Base-by-base conservation (phyloP, 2,329 filamentous ascomycete species). In the Pseudodiploospora longispora region DNA sequence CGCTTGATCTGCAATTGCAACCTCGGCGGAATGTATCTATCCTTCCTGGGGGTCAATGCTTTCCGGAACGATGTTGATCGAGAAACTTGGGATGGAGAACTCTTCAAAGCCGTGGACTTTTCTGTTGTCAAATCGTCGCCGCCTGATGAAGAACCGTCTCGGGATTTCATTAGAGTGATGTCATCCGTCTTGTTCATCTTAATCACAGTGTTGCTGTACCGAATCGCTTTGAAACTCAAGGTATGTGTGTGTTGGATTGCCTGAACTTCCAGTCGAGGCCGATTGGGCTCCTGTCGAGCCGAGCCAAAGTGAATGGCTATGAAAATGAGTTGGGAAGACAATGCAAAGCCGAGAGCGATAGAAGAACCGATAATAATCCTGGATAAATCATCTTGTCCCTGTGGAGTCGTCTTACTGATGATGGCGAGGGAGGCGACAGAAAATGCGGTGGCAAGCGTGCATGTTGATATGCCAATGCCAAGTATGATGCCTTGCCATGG, bases 41-140 rank as follows among this genome's bases (percentile, higher is more conserved):
- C 66, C 45, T 59, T 65, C 5, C 57, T 52, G 10, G 69, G 63
- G 2, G 83, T 60, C 31, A 83, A 63, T 38, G 70, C 70, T 3
- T 75, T 78, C 57, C 66, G 76, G 34, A 78, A 82, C 2, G 72
- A 71, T 37, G 75, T 72, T 5, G 80, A 78, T 5, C 75, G 73
- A 68, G 54, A 74, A 62, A 34, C 70, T 57, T 45, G 67, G 55
- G 43, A 75, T 68, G 52, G 66, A 57, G 50, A 71, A 64, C 51
- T 64, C 60, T 52, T 56, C 32, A 64, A 55, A 27, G 53, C 55
- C 38, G 46, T 52, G 32, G 56, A 50, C 3, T 55, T 57, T 6
- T 54, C 52, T 27, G 50, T 49, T 29, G 50, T 50, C 10, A 56
- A 54, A 37, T 55, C 55, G 39, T 50, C 49, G 12, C 53, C 50